Conservation (phyloP, 306 rosid species). For the Rubus parviflorus region DNA sequence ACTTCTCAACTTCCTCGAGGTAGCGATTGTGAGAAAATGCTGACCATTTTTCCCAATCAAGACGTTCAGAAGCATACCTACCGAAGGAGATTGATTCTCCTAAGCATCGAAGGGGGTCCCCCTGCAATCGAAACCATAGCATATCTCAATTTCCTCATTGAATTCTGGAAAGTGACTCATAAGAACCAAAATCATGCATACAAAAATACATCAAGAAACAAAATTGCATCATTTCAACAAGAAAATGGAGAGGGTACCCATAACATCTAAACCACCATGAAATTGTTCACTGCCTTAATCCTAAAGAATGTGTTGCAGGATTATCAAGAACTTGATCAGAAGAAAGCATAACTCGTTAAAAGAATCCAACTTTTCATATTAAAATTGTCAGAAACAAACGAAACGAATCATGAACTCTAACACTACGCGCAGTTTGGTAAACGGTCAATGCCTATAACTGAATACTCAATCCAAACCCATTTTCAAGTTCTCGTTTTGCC, state of each 20-base stretch:
- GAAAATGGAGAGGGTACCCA: slow-evolving; percentile 22
- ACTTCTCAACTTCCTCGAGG: slow-evolving; percentile 78
- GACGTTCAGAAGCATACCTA: slow-evolving; percentile 64
- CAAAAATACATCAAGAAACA: background rate
- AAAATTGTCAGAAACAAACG: background rate
- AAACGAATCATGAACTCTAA: slow-evolving; percentile 12
- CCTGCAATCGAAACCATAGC: slow-evolving; percentile 39
- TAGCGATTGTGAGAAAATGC: slow-evolving; percentile 75
- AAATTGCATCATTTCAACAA: background rate
- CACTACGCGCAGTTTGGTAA: background rate
- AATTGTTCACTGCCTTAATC: slow-evolving; percentile 14
- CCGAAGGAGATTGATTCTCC: slow-evolving; percentile 91
- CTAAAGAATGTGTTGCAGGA: slow-evolving; percentile 25
- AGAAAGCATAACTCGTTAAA: background rate
- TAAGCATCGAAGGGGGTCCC: slow-evolving; percentile 46
- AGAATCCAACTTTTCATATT: background rate
- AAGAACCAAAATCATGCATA: background rate
- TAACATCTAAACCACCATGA: slow-evolving; percentile 31
- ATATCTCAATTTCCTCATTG: slow-evolving; percentile 19
- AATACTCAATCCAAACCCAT: slow-evolving; percentile 8
- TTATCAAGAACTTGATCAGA: slow-evolving; percentile 13
- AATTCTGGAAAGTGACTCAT: background rate
- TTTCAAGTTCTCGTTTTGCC: background rate
- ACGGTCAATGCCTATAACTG: background rate
- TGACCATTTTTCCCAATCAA: slow-evolving; percentile 92